phyloP scores from a whole-genome alignment of 2,329 filamentous ascomycete species.

The Stachybotrys chartarum region DNA sequence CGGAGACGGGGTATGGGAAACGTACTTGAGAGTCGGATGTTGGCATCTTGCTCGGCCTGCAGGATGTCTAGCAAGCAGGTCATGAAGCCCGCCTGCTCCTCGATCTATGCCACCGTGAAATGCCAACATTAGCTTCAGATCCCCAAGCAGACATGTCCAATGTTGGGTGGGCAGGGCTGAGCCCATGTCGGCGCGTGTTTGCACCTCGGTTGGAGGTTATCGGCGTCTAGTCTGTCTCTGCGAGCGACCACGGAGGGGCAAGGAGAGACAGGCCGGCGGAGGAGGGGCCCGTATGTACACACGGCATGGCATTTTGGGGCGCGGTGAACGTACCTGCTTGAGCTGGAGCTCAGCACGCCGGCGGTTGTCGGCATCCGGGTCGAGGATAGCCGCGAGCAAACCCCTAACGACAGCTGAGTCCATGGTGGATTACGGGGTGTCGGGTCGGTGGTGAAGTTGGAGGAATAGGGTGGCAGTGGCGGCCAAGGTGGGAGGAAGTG shows the following conservation, averaged over 20 bases:
- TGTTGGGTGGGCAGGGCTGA: too few species aligned
- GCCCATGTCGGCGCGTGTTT: too few species aligned
- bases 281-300: too few species aligned
- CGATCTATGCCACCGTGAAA: constrained; percentile 54
- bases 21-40: constrained; percentile 83
- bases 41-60: constrained; percentile 77
- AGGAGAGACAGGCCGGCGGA: too few species aligned
- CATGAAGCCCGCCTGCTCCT: constrained; percentile 83
- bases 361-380: constrained; percentile 66
- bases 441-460: too few species aligned
- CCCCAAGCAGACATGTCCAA: neutral
- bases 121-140: neutral
- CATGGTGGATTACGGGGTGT: constrained; percentile 40
- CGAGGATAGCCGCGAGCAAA: constrained; percentile 71
- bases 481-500: too few species aligned
- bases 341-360: constrained; percentile 73
- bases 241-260: too few species aligned
- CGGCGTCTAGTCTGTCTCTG: too few species aligned
- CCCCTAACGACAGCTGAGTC: constrained; percentile 67
- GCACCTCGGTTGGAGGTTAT: too few species aligned
- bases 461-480: too few species aligned
- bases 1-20: constrained; percentile 16
- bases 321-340: constrained; percentile 57
- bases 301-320: too few species aligned
- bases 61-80: constrained; percentile 87